Evolutionary conservation across 371 early-diverging fungal genomes (phyloP).

Genomic region (Parasitella parasitica): DNA sequence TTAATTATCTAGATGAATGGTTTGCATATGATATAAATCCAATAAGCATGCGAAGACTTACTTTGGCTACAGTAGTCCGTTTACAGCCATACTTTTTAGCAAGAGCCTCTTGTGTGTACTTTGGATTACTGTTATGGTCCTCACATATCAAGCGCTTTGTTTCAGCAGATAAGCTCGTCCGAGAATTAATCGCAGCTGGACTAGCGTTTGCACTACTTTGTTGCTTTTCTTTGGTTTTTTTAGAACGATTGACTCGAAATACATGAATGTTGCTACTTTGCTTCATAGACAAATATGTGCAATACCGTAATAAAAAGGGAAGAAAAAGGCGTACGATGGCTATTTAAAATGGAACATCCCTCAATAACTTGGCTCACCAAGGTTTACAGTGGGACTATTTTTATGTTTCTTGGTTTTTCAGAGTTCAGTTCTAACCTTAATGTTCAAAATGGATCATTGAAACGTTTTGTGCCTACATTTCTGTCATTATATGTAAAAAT

Average conservation of each 20-base stretch:
- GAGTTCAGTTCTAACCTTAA: conserved; percentile 10
- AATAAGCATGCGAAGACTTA: not conserved
- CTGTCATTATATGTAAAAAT: conserved; percentile 1
- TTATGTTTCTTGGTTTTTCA: not conserved
- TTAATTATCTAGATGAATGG: conserved; percentile 14
- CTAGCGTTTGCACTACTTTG: not conserved
- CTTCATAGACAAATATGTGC: too few relatives aligned
- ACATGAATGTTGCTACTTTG: conserved; percentile 21
- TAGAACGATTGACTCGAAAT: conserved; percentile 19
- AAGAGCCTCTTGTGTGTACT: conserved; percentile 19
- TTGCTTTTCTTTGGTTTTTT: not conserved
- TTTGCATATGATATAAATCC: not conserved
- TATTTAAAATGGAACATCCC: not conserved
- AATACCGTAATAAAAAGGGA: too few relatives aligned
- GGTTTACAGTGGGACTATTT: not conserved
- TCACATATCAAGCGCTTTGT: conserved; percentile 24
- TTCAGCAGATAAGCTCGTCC: conserved; percentile 23
- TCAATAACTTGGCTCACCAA: not conserved
- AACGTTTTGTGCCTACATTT: conserved; percentile 11
- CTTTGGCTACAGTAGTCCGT: conserved; percentile 23
- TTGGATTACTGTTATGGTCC: conserved; percentile 19
- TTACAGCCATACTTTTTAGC: conserved; percentile 25
- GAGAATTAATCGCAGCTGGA: not conserved
- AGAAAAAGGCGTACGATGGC: not conserved
- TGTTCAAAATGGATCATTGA: not conserved